Evolutionary conservation across 345 rosid species (phyloP), one percentile per base, ranked within the genome.

Genomic region (Euphorbia tirucalli): DNA sequence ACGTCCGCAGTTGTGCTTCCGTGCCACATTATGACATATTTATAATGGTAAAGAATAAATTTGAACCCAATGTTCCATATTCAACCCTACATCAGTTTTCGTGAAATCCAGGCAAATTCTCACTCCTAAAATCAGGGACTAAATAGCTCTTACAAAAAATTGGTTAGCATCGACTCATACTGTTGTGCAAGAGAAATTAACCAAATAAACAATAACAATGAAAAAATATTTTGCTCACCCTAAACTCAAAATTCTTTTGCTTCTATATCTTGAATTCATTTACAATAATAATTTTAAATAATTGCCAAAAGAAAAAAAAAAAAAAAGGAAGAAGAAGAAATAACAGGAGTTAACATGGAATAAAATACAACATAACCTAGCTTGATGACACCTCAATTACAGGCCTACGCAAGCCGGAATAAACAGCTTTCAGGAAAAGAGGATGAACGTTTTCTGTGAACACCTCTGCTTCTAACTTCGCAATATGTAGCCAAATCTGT

Each of bases 401-500:
- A 10, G 86, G 63, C 32, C 80, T 72, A 7, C 88, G 70, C 61
- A 90, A 74, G 66, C 96, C 97, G 21, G 89, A 83, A 78, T 81
- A 88, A 73, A 96, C 76, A 48, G 95, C 96, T 79, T 78, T 76
- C 61, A 82, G 77, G 77, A 86, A 88, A 56, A 93, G 96, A 74
- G 96, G 95, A 87, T 91, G 98, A 0, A 66, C 88, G 65, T 87
- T 84, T 66, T 81, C 89, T 4, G 82, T 78, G 69, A 91, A 85
- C 44, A 93, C 89, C 61, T 87, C 92, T 0, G 78, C 73, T 14
- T 91, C 96, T 72, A 96, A 78, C 84, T 85, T 93, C 81, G 93
- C 97, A 15, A 93, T 74, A 77, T 82, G 89, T 41, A 87, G 85
- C 98, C 97, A 96, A 82, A 91, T 85, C 99, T 96, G 84, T 74